A percentile compares a stretch with the other conserved stretches of the same genome.
These are phyloP conservation scores for Medicago lupulina DNA, from an alignment of 306 rosid species.

Conservation along the genomic window DNA sequence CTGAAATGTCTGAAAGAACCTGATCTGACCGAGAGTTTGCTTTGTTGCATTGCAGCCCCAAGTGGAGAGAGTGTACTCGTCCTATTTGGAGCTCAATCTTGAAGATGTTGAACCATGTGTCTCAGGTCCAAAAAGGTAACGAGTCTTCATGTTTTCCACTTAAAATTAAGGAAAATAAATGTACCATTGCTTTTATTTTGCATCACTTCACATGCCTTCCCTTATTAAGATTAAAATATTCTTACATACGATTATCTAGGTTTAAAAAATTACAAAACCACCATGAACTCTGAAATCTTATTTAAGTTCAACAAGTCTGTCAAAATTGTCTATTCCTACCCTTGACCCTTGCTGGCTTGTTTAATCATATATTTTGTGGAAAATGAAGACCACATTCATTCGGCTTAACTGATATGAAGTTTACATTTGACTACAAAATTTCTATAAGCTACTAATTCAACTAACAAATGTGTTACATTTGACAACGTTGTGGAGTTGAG, in stretches of 20 bases:
- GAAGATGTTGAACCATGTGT: conserved; percentile 88
- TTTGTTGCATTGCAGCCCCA: conserved; percentile 75
- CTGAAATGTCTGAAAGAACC: conserved; percentile 14
- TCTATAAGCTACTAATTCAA: conserved; percentile 8
- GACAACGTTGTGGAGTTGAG: conserved; percentile 13
- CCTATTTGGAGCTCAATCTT: conserved; percentile 76
- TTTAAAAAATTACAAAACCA: conserved; percentile 7
- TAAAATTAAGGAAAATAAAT: neutral
- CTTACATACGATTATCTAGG: conserved; percentile 3
- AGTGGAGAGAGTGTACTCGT: conserved; percentile 79
- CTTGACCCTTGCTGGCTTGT: conserved; percentile 23
- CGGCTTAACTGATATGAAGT: conserved; percentile 12
- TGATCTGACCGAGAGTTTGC: conserved; percentile 43
- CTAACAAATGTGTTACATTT: neutral
- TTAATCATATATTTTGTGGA: conserved; percentile 32
- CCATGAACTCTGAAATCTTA: conserved; percentile 23
- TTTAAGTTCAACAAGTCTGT: conserved; percentile 4
- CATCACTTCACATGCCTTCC: conserved; percentile 13
- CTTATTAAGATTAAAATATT: conserved; percentile 12
- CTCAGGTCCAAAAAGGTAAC: conserved; percentile 97
- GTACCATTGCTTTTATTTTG: conserved; percentile 8
- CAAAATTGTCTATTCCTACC: conserved; percentile 30
- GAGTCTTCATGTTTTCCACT: conserved; percentile 31
- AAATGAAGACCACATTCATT: conserved; percentile 32
- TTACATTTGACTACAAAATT: conserved; percentile 10